phyloP scores from a whole-genome alignment of 345 rosid species.

The Acer saccharum region DNA sequence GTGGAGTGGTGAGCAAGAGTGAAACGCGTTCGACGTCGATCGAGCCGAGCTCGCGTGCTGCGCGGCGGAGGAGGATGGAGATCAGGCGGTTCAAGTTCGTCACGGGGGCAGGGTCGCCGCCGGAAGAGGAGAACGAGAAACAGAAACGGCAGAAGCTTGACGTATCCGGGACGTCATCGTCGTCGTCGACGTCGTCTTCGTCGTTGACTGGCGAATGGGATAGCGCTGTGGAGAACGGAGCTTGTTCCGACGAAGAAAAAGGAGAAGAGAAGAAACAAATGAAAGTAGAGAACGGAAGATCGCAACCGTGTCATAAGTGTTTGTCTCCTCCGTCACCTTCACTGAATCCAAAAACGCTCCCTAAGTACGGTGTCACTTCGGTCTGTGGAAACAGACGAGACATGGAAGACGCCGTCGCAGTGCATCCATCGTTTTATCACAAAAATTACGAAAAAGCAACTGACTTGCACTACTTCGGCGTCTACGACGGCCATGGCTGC shows the following conservation, averaged over 20 bases:
- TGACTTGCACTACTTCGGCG: conserved; percentile 66
- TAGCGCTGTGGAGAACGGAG: conserved; percentile 17
- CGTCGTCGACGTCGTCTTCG: conserved; percentile 16
- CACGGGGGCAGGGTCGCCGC: conserved; percentile 15
- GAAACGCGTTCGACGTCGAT: conserved; percentile 31
- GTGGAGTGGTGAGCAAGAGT: conserved; percentile 50
- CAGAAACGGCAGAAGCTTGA: conserved; percentile 47
- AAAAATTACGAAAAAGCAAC: conserved; percentile 16
- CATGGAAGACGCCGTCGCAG: conserved; percentile 84
- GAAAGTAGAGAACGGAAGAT: conserved; percentile 11
- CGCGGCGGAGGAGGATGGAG: conserved; percentile 72
- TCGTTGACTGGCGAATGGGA: conserved; percentile 32
- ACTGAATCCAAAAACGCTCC: conserved; percentile 25
- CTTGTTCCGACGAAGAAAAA: background rate
- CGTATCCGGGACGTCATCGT: conserved; percentile 12
- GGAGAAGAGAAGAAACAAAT: background rate
- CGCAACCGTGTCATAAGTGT: conserved; percentile 1
- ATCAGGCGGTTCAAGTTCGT: conserved; percentile 55
- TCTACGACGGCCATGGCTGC: conserved; percentile 82
- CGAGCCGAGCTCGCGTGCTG: conserved; percentile 43
- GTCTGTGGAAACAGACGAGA: conserved; percentile 85
- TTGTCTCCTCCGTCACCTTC: conserved; percentile 11
- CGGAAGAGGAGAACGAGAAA: conserved; percentile 17
- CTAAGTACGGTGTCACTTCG: conserved; percentile 69
- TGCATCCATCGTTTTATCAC: conserved; percentile 50